phyloP scores from a whole-genome alignment of 2,329 filamentous ascomycete species.

The Incumbomyces lentus region DNA sequence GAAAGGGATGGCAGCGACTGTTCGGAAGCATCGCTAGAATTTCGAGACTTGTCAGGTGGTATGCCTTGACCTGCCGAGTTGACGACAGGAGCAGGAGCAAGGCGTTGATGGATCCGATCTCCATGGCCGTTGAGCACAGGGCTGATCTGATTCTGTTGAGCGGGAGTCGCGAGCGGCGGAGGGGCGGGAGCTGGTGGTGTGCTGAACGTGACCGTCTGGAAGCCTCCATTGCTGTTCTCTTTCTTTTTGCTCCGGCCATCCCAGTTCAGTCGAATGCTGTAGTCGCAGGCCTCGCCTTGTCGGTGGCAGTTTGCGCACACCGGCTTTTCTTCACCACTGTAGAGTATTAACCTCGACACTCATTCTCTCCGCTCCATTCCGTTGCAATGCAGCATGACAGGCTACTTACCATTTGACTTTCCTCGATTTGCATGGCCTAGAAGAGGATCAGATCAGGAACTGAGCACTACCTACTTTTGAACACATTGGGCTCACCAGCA shows the following conservation, averaged over 20 bases:
- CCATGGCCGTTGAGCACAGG: background rate
- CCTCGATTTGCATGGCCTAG: slow-evolving; percentile 66
- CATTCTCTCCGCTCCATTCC: background rate
- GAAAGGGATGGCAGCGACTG: slow-evolving; percentile 2
- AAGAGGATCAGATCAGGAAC: slow-evolving; percentile 5
- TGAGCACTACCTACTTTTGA: background rate
- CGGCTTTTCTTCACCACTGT: slow-evolving; percentile 62
- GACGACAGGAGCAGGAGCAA: background rate
- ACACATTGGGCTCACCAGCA: slow-evolving; percentile 44
- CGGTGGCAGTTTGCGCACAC: slow-evolving; percentile 62
- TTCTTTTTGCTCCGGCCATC: slow-evolving; percentile 58
- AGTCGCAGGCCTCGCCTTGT: slow-evolving; percentile 65
- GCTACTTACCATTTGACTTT: slow-evolving; percentile 61
- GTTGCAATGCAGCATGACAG: too few relatives aligned
- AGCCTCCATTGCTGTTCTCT: slow-evolving; percentile 25
- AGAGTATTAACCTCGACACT: slow-evolving; percentile 3
- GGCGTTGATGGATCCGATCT: background rate
- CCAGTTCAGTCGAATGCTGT: slow-evolving; percentile 73
- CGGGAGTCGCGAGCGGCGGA: slow-evolving; percentile 1
- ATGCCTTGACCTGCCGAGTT: background rate
- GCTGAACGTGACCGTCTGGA: slow-evolving; percentile 27
- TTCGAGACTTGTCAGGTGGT: background rate
- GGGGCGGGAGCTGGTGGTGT: slow-evolving; percentile 3
- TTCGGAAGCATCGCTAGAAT: background rate
- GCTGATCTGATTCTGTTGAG: background rate